A percentile compares a stretch with the other conserved stretches of the same genome.
Evolutionary conservation across 75 land plant genomes (phyloP).

Genomic region (Sequoia sempervirens): DNA sequence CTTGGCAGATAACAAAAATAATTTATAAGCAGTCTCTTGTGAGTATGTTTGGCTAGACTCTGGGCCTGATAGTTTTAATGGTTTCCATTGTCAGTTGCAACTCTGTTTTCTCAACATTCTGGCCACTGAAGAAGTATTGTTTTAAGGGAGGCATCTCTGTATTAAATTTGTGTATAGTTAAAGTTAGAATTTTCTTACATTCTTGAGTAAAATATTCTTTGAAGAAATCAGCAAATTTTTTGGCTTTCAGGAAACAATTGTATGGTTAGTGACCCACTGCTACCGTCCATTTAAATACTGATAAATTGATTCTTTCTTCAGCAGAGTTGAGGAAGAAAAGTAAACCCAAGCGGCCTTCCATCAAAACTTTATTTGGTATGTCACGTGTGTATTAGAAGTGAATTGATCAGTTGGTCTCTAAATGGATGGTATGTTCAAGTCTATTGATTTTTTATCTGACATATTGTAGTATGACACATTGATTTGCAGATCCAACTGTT

Average conservation of each 20-base stretch:
- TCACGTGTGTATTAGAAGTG: not conserved
- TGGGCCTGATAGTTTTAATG: too few species aligned
- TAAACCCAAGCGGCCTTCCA: conserved; percentile 78
- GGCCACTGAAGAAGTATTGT: not conserved
- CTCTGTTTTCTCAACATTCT: not conserved
- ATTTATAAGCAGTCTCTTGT: not conserved
- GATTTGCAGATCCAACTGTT: conserved; percentile 38
- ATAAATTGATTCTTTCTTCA: conserved; percentile 20
- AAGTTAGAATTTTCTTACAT: not conserved
- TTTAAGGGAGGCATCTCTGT: not conserved
- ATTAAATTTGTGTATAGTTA: not conserved
- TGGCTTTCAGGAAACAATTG: not conserved
- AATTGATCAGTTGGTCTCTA: not conserved
- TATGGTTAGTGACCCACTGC: not conserved
- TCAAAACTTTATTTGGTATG: conserved; percentile 88
- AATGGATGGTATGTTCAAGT: not conserved
- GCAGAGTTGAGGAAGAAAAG: conserved; percentile 90
- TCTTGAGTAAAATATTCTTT: not conserved
- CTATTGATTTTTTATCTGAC: not conserved
- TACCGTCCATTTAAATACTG: not conserved
- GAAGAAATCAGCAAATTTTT: not conserved
- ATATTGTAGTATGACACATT: not conserved
- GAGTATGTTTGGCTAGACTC: not conserved
- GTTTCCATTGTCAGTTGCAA: not conserved
- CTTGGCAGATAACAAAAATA: not conserved